Evolutionary conservation across 257 asterid genomes (phyloP), one percentile per base, ranked within the genome.

Genomic region (Rauvolfia tetraphylla): DNA sequence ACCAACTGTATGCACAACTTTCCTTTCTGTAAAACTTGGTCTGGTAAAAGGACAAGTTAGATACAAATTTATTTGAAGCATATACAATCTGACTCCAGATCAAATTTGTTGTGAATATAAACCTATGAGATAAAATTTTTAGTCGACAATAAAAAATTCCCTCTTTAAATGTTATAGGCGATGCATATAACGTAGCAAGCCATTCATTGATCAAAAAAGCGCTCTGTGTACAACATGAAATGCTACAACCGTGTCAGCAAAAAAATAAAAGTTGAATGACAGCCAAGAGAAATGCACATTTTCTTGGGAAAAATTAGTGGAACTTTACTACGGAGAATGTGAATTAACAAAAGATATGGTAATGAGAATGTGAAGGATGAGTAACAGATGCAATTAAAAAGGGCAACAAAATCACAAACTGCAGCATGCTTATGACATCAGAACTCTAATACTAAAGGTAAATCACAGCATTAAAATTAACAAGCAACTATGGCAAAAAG

Each of bases 401-500:
- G 5, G 53, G 42, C 39, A 18, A n/a, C n/a, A 11, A 72, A 31
- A 51, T 17, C 3, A 49, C 61, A 4, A 27, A 71, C 9, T 29
- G 53, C 29, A 13, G 49, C 18, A 31, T 25, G 31, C 23, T 33
- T 29, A 27, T 46, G 17, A 20, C 14, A 29, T 51, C 18, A 46
- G 23, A 0, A 41, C 5, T 9, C 8, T 5, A 58, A n/a, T 33
- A n/a, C 13, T 9, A 71, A 20, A 12, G 67, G 41, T 6, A 66
- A 41, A 63, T 34, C 49, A 49, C 56, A n/a, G n/a, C 58, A 7
- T 39, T 68, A 3, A 2, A 29, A 56, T 72, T 65, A 66, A 17
- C 23, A 65, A 78, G 51, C 58, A 17, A 62, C 41, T 11, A 49
- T 20, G 18, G 78, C n/a, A 73, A 15, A 34, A 34, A 66, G 49